phyloP scores from a whole-genome alignment of 306 rosid species.

The Quercus agrifolia region DNA sequence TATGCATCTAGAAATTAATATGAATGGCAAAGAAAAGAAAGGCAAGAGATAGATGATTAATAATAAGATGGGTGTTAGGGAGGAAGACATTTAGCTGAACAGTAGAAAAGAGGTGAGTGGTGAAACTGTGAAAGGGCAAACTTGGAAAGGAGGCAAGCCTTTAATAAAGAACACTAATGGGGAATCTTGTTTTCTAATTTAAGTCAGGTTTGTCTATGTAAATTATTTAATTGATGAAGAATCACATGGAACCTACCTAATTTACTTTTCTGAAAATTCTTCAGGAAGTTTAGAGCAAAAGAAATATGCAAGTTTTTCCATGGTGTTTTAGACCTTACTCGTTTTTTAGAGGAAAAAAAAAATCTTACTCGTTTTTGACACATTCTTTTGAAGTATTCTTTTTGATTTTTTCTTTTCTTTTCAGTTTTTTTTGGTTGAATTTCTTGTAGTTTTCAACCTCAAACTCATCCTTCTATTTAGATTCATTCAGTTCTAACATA shows the following conservation, averaged over 20 bases:
- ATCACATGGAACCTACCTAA: not conserved
- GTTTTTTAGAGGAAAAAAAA: not conserved
- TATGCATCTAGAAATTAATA: not conserved
- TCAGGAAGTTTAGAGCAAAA: not conserved
- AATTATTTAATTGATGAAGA: not conserved
- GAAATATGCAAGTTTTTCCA: not conserved
- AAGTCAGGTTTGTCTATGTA: constrained; percentile 2
- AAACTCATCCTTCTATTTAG: too few species aligned
- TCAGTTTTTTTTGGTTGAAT: too few species aligned
- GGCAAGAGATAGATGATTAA: not conserved
- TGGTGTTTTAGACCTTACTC: not conserved
- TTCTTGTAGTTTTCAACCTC: too few species aligned
- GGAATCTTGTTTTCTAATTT: constrained; percentile 21
- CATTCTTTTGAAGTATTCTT: not conserved
- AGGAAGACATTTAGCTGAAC: not conserved
- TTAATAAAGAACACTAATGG: not conserved
- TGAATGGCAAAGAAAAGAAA: not conserved
- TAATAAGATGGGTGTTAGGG: not conserved
- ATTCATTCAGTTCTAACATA: too few species aligned
- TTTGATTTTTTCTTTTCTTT: too few species aligned
- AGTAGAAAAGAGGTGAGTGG: not conserved
- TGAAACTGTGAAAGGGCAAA: not conserved
- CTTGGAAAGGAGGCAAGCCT: constrained; percentile 22
- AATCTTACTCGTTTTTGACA: not conserved
- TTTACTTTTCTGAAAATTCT: not conserved